Evolutionary conservation across 768 basidiomycete genomes (phyloP), one percentile per base, ranked within the genome.

Genomic region (Pulveroboletus ravenelii): DNA sequence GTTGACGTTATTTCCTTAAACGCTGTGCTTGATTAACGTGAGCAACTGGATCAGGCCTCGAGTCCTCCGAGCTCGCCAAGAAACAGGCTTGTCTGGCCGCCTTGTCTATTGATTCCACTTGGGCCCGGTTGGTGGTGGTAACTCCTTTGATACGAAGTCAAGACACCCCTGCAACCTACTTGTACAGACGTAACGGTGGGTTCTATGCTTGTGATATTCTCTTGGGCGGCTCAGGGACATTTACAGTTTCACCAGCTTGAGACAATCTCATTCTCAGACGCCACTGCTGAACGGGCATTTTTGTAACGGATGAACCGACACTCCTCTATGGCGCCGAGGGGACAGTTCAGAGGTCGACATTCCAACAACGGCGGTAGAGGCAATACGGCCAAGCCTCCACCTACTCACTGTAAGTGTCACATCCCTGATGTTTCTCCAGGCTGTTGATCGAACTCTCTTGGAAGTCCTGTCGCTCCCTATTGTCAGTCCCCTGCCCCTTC

Each of bases 391-490:
- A 56, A 40, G 10, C 54, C 40, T 13, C 58, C 51, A 12, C 62
- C 55, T 39, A 68, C 66, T 6, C 66, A 68, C 43, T 68, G 66
- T 41, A 18, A 55, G 68, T 57, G 15, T 29, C 27, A 5, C 40
- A 35, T 41, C 27, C 30, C 17, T 41, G 13, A 18, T 14, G 31
- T 36, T 17, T 36, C 34, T 41, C 42, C 25, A 27, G 25, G 25
- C 25, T 49, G 41, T 35, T 63, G 17, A 48, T 35, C 27, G 15
- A 35, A 17, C 12, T 6, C 5, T 38, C 46, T 32, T 47, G 36
- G 35, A 52, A 72, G 61, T 72, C 53, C 32, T 70, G 43, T 59
- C 57, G 20, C 55, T 72, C 36, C 62, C 70, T 10, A 58, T 68
- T 41, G 62, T 72, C 42, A 45, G 69, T 66, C 29, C 41, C 50